phyloP scores from a whole-genome alignment of 139 green algal species.

The Coelastrella sp. region DNA sequence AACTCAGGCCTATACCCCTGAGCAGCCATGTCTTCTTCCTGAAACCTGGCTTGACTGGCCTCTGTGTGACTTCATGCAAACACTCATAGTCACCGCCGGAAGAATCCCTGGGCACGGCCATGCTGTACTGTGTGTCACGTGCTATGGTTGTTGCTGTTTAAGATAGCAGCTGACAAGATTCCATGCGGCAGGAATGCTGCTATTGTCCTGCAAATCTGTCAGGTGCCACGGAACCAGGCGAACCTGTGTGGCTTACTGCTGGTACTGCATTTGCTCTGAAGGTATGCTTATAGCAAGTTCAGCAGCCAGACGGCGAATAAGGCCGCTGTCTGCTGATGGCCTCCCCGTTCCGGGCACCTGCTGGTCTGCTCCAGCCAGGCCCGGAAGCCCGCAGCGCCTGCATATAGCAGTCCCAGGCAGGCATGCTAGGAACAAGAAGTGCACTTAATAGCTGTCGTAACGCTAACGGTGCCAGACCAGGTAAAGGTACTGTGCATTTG shows the following conservation, averaged over 20 bases:
- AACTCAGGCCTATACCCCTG: background rate
- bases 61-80: background rate
- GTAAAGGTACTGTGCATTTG: too few species aligned
- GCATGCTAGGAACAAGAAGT: background rate
- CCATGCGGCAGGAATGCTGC: background rate
- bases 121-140: background rate
- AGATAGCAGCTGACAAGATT: background rate
- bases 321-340: background rate
- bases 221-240: too few species aligned
- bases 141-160: background rate
- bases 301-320: background rate
- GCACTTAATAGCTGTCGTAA: background rate
- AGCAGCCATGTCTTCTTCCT: conserved; percentile 34
- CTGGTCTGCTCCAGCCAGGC: background rate
- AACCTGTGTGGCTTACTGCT: background rate
- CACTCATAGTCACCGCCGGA: conserved; percentile 19
- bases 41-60: background rate
- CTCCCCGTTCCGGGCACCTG: background rate
- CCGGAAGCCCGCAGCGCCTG: background rate
- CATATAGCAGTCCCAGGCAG: background rate
- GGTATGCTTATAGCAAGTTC: background rate
- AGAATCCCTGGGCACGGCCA: background rate
- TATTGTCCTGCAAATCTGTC: background rate
- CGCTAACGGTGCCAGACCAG: background rate
- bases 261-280: background rate